Evolutionary conservation across 805 yeast species (phyloP), one percentile per base, ranked within the genome.

Genomic region (Blastobotrys attinorum): DNA sequence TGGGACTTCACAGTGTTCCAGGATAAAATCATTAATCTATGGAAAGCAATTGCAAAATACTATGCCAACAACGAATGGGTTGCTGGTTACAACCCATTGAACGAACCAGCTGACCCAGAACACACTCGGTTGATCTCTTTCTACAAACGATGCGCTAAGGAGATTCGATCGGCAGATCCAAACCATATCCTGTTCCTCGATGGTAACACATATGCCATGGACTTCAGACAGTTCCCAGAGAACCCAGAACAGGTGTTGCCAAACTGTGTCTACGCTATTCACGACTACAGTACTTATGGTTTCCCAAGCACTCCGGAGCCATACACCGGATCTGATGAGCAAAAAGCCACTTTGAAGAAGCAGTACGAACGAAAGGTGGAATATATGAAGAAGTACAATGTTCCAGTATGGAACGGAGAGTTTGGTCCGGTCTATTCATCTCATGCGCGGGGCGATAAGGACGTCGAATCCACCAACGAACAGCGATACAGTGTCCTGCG

Each of bases 401-500:
- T 71, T 7, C 76, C 77, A 2, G 75, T 72, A 16, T 73, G 77
- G 77, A 71, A 71, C 54, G 77, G 77, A 23, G 74, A 73, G 55
- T 70, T 72, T 54, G 75, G 77, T 27, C 75, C 77, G 6, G 75
- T 73, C 29, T 70, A 71, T 52, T 68, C 73, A 15, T 61, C 71
- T 10, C 46, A 47, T 20, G 40, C 27, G n/a, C 60, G 76, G 43
- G 74, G 74, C 17, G 74, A 71, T 50, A 40, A 46, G 1, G 59
- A 69, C 43, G 59, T 63, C 4, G 71, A 62, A 10, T 51, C 50
- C 22, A 66, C 62, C 39, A 73, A 73, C 52, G 48, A 42, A 13
- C 58, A 65, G 10, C 63, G 77, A 31, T 71, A 69, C 54, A 50
- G 61, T 18, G 66, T 72, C 22, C 62, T 73, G 51, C 63, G 64